Base-by-base conservation (phyloP, 139 green algal species). In the Tetraselmis striata region DNA sequence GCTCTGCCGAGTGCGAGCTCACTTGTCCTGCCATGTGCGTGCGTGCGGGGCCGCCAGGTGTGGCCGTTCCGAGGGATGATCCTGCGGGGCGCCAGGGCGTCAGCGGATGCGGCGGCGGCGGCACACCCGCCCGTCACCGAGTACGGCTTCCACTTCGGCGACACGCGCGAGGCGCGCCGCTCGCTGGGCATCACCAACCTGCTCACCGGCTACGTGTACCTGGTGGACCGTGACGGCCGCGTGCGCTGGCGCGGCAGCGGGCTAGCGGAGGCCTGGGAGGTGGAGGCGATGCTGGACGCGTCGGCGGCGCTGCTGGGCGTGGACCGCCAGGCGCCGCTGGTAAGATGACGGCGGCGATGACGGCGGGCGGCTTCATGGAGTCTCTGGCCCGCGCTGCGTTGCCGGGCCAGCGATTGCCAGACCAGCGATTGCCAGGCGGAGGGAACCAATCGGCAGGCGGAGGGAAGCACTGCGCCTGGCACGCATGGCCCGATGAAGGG, bases 151-250 rank as follows among this genome's bases (percentile, higher is more conserved):
- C 45, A 67, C 45, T 80, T 80, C 28, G 77, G 77, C 28, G 31
- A 80, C 77, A 31, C 32, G 18, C 31, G 77, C 29, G 77, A 80
- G 2, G 31, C 27, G 2, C 77, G 32, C 23, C 77, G 77, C 31
- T 2, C n/a, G 23, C 77, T 80, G 2, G 77, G 29, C 2, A 80
- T 80, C n/a, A 28, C n/a, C 18, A 80, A 80, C 18, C n/a, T 31
- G 77, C 77, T 80, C 28, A 32, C 77, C 23, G 77, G 29, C 23
- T 80, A 80, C 77, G 31, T 31, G 29, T 80, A 59, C 29, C 28
- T 80, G 27, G 77, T 80, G 27, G 77, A 80, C 77, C 5, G 24
- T 2, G n/a, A 27, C 18, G 77, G 77, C 2, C 31, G 32, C 2
- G 77, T 80, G 28, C 31, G 77, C 23, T 80, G 77, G 77, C 28